Base-by-base conservation (phyloP, 331 rosid species). In the Malus hybrid region DNA sequence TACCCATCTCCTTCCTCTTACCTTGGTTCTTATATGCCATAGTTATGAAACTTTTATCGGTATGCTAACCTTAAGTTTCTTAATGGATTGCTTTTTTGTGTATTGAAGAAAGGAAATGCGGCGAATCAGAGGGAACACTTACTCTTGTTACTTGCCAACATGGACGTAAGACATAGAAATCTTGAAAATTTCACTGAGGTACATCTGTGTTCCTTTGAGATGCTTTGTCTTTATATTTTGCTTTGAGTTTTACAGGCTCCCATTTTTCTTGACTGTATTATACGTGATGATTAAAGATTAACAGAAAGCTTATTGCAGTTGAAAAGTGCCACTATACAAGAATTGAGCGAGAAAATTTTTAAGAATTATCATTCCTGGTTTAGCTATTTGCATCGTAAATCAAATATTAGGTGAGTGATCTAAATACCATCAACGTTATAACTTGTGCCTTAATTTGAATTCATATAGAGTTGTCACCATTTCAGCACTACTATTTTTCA, bases 111-210 rank as follows among this genome's bases (percentile, higher is more conserved):
- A 90, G 99, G 98, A 85, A 95, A 95, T 78, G 93, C 87, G 78
- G 98, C 93, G 73, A 95, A 95, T 83, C 99, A 95, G 83, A 89
- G 98, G 88, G 99, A 95, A 82, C 99, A 95, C 85, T 83, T 95
- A 65, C 86, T 95, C 80, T 77, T 95, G 86, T 82, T 95, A 56
- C 97, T 95, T 83, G 98, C 99, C 81, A 95, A 95, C 83, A 83
- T 95, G 39, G 81, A 83, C 72, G 83, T 81, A 60, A 79, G 97
- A 84, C 79, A 82, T 6, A 86, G 80, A 82, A 28, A 65, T 55
- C 12, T 32, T 52, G 84, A 70, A 74, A 78, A 73, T 76, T 9
- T 67, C 46, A 55, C 29, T 24, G 78, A 86, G 95, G 98, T 90
- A 82, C 78, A 67, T 44, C 29, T 18, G 18, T 62, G 55, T 85